phyloP scores from a whole-genome alignment of 2,329 filamentous ascomycete species.

The Aspergillus pseudonomiae region DNA sequence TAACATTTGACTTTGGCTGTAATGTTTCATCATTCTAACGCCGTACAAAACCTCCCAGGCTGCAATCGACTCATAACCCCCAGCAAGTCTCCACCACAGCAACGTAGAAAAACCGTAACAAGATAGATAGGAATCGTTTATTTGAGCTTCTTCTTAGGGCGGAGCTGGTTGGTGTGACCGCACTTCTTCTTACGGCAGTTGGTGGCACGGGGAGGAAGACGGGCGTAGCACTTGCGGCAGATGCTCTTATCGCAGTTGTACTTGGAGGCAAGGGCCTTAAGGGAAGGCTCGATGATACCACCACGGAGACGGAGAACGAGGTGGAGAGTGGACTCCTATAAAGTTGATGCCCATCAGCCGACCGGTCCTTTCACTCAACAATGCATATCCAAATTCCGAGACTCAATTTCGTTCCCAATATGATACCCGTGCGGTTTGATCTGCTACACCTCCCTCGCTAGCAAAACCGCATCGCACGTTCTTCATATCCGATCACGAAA shows the following conservation, averaged over 20 bases:
- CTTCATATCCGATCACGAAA: slow-evolving; percentile 11
- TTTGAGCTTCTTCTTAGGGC: slow-evolving; percentile 99
- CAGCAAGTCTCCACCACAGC: slow-evolving; percentile 35
- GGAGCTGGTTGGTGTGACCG: slow-evolving; percentile 99
- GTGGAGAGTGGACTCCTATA: slow-evolving; percentile 94
- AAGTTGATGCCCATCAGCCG: slow-evolving; percentile 36
- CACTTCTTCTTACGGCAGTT: slow-evolving; percentile 99
- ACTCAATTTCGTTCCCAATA: neutral
- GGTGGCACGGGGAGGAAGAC: slow-evolving; percentile 96
- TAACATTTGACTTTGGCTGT: slow-evolving; percentile 40
- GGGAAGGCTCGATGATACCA: slow-evolving; percentile 98
- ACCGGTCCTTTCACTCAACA: slow-evolving; percentile 9
- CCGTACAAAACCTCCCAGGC: slow-evolving; percentile 40
- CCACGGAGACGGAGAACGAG: slow-evolving; percentile 97
- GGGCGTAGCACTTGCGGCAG: slow-evolving; percentile 99
- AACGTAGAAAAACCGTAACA: slow-evolving; percentile 52
- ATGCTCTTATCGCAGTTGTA: slow-evolving; percentile 99
- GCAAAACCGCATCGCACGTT: slow-evolving; percentile 1
- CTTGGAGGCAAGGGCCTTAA: slow-evolving; percentile 97
- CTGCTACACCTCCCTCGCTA: neutral
- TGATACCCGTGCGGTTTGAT: neutral
- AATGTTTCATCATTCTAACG: slow-evolving; percentile 45
- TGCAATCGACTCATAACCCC: slow-evolving; percentile 38
- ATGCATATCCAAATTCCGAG: neutral
- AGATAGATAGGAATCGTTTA: slow-evolving; percentile 52